Base-by-base conservation (phyloP, 2,329 filamentous ascomycete genomes). In the Periglandula ipomoeae region DNA sequence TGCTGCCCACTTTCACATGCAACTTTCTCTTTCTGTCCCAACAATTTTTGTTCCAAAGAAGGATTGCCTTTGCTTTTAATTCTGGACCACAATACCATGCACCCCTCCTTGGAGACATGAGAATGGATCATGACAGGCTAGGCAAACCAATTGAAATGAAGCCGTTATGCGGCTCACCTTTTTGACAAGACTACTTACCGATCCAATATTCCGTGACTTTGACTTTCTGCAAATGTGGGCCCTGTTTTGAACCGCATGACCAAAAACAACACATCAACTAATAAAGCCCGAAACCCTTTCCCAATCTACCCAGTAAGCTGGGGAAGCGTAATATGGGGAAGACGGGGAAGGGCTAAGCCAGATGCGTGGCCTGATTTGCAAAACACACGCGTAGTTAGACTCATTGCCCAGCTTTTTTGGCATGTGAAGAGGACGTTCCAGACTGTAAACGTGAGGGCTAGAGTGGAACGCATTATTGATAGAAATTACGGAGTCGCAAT, bases 271-370 rank as follows among this genome's bases (percentile, higher is more conserved):
- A n/a, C n/a, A n/a, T n/a, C n/a, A n/a, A n/a, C n/a, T n/a, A 46
- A 30, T 46, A 39, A 39, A 32, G 27, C n/a, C 32, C n/a, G 30
- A 46, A 46, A 46, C 34, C 34, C 44, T 26, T 46, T 46, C 44
- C 23, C 34, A 46, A 46, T 17, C 35, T 17, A 38, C 32, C 17
- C 23, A 38, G 44, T 8, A 34, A 17, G 8, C 32, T 24, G 27
- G 22, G 20, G 20, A 27, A 17, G 5, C 13, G n/a, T n/a, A n/a
- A n/a, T n/a, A n/a, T n/a, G n/a, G n/a, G n/a, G n/a, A n/a, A 49
- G 13, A 34, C 23, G 23, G 24, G 46, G 32, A 30, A 32, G 23
- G 35, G 35, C 26, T 32, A 44, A 26, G n/a, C 41, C 19, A 38
- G 19, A 38, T 38, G 11, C 19, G 35, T 20, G n/a, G n/a, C 4